Base-by-base conservation (phyloP, 2,329 filamentous ascomycete species). In the Penicillium sclerotigenum region DNA sequence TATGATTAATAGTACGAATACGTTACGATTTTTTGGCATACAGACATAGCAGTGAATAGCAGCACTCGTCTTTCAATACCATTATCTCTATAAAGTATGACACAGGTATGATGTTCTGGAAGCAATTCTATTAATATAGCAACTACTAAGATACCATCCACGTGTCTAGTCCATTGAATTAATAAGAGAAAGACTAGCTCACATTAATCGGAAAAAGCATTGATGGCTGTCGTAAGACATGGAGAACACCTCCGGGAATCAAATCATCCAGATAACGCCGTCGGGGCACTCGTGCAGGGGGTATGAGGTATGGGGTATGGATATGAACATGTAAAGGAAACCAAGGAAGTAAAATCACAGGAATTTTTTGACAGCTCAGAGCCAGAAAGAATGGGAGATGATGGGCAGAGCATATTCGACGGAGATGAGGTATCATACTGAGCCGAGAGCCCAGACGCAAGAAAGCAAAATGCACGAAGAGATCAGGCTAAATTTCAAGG, bases 401-500 rank as follows among this genome's bases (percentile, higher is more conserved):
- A 60, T 54, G 38, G 36, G 54, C 58, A 56, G 59, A 45, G 42
- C 24, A 31, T 14, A 61, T 59, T 51, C 18, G 63, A 61, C 56
- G 62, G 59, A 58, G 59, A 53, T 52, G 58, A 68, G 68, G 68
- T 71, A 69, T 72, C 67, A 68, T 67, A 55, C 62, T 63, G 61
- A 58, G 58, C 26, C 53, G 28, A 40, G n/a, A 46, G 59, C 56
- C 57, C 64, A 59, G 59, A 61, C 64, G 37, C 48, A 52, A 57
- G 54, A 59, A 52, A 65, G 40, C 54, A 51, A 56, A 57, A 57
- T 42, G 36, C 47, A 59, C 37, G 56, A 47, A 61, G 48, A 56
- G 40, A 57, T 57, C 52, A 63, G 58, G 61, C 58, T 59, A 61
- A 63, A 59, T 58, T 53, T 75, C 72, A 75, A 68, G 71, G 72